Evolutionary conservation across 139 green algal species (phyloP).

Genomic region (Trebouxia sp.): DNA sequence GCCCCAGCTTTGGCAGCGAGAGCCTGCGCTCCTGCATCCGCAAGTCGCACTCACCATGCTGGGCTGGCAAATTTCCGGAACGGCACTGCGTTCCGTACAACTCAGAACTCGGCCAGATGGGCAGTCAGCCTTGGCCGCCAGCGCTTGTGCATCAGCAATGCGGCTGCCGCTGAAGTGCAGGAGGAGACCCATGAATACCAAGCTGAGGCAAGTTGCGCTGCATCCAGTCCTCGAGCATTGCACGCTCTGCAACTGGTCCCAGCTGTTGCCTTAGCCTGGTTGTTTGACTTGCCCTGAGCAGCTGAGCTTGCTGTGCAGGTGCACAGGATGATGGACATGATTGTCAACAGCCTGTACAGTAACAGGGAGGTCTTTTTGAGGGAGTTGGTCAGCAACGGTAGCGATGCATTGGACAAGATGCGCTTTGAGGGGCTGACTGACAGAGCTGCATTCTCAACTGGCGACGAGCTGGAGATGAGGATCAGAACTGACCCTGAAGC

Average conservation of each 20-base stretch:
- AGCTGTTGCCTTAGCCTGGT: background rate
- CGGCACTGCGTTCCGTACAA: background rate
- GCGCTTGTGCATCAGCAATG: background rate
- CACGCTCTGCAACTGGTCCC: background rate
- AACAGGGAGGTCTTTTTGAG: conserved; percentile 92
- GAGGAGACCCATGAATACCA: conserved; percentile 80
- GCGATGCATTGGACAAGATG: conserved; percentile 96
- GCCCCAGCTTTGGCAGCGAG: background rate
- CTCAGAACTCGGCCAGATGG: background rate
- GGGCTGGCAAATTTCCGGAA: background rate
- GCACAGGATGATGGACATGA: conserved; percentile 98
- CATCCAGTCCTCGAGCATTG: background rate
- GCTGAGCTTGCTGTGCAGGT: conserved; percentile 62
- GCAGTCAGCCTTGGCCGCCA: background rate
- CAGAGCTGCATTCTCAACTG: conserved; percentile 53
- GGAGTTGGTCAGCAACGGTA: conserved; percentile 93
- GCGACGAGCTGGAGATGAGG: conserved; percentile 86
- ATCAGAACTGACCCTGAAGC: conserved; percentile 84
- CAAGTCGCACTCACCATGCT: background rate
- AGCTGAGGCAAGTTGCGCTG: conserved; percentile 60
- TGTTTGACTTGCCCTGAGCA: background rate
- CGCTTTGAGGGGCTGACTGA: conserved; percentile 78
- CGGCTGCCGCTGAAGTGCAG: conserved; percentile 44
- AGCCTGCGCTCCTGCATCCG: background rate
- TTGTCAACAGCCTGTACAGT: conserved; percentile 98